Conservation (phyloP, 2,329 filamentous ascomycete genomes). For the Colletotrichum sp. region DNA sequence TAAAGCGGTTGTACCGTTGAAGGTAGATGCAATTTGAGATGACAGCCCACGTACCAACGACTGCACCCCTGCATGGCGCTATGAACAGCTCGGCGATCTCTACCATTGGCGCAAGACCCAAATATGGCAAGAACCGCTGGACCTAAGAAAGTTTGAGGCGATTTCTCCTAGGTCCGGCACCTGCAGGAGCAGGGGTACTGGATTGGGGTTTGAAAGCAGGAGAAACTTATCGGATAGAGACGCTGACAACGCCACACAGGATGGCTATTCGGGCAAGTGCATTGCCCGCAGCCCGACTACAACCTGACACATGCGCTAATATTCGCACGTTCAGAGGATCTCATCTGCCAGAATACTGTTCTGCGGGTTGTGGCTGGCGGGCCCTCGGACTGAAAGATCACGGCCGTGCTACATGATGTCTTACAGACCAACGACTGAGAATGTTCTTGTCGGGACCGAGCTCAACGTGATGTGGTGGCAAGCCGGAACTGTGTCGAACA, state of each 20-base stretch:
- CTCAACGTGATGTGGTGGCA: background rate
- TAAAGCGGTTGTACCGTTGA: background rate
- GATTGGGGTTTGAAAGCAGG: background rate
- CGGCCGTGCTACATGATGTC: conserved; percentile 7
- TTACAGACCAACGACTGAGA: background rate
- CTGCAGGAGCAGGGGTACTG: background rate
- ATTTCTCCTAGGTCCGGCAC: background rate
- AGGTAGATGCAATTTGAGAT: background rate
- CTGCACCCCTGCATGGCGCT: conserved; percentile 7
- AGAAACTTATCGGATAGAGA: background rate
- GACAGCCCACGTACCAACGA: background rate
- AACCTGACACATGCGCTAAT: background rate
- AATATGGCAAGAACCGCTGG: background rate
- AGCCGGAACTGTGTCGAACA: background rate
- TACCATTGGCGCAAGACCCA: background rate
- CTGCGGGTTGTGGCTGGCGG: background rate
- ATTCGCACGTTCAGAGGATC: background rate
- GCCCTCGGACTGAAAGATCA: background rate
- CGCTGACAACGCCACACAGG: conserved; percentile 1
- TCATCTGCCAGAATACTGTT: background rate
- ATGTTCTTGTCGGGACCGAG: background rate
- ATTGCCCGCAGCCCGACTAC: background rate
- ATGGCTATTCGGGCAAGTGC: background rate
- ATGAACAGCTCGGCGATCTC: background rate
- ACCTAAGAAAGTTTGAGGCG: background rate